phyloP scores from a whole-genome alignment of 2,329 filamentous ascomycete species.

The Dothistroma pini region DNA sequence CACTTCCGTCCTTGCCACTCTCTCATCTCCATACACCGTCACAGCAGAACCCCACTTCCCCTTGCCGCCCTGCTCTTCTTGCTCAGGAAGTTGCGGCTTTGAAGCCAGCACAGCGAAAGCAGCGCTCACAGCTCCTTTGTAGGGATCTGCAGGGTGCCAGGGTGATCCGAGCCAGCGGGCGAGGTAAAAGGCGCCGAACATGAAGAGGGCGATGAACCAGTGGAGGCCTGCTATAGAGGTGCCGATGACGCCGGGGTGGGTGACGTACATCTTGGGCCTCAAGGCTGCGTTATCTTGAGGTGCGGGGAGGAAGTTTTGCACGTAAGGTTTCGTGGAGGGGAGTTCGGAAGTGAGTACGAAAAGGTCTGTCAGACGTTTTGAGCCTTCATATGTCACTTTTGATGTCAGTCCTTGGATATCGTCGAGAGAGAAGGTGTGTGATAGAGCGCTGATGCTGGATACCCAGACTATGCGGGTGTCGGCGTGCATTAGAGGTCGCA shows the following conservation, averaged over 20 bases:
- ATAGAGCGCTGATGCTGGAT: conserved; percentile 70
- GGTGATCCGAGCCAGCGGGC: conserved; percentile 76
- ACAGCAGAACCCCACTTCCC: conserved; percentile 83
- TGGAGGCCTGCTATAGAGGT: conserved; percentile 77
- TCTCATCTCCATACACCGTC: conserved; percentile 54
- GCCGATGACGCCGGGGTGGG: conserved; percentile 82
- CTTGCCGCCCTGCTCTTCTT: conserved; percentile 50
- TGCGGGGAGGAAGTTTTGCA: conserved; percentile 54
- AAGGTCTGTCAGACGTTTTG: conserved; percentile 83
- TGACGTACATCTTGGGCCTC: conserved; percentile 67
- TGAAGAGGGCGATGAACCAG: conserved; percentile 64
- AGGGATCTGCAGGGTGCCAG: conserved; percentile 78
- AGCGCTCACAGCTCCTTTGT: conserved; percentile 70
- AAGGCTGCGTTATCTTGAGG: conserved; percentile 24
- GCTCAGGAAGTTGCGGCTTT: conserved; percentile 58
- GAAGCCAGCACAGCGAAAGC: conserved; percentile 73
- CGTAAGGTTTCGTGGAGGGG: conserved; percentile 58
- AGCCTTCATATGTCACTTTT: conserved; percentile 71
- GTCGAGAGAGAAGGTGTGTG: conserved; percentile 54
- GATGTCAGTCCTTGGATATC: conserved; percentile 74
- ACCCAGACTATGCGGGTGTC: conserved; percentile 77
- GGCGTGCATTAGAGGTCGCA: conserved; percentile 65
- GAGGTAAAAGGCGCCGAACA: conserved; percentile 65
- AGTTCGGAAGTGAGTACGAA: conserved; percentile 70
- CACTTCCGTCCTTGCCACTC: conserved; percentile 71